Base-by-base conservation (phyloP, 257 asterid species). In the Primulina eburnea region DNA sequence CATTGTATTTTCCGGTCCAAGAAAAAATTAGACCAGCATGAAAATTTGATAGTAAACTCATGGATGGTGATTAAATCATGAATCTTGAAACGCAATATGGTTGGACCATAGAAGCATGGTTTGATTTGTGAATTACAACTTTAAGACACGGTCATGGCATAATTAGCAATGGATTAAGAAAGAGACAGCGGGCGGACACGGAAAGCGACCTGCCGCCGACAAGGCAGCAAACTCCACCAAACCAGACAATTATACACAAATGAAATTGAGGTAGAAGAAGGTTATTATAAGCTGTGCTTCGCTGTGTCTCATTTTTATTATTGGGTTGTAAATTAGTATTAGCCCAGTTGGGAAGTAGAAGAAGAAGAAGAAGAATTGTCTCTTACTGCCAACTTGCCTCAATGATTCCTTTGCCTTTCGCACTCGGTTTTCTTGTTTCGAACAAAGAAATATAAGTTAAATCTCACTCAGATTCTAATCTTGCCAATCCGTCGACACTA, bases 201-300 rank as follows among this genome's bases (percentile, higher is more conserved):
- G 88, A 86, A 84, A 84, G 82, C 63, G 88, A 76, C 84, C 81
- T 72, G 76, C 77, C 87, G 85, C 93, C 93, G 84, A 87, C 88
- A 82, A 67, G 83, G 85, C 89, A 83, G 68, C 61, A 67, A 68
- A 59, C 70, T 32, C 70, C 73, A 72, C 67, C 75, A 69, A 73
- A 55, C 74, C 79, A 70, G 37, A 33, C 8, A 5, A 33, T 28
- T 28, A 28, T 28, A 28, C 30, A 65, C 17, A 11, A 40, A 40
- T 8, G 52, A 40, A 40, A 40, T 40, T 10, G 52, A 40, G 52
- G 55, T 40, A 47, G 55, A 47, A 14, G 55, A 8, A 35, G 2
- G 43, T 8, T 6, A 35, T 35, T 35, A 35, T 35, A 40, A 11
- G 53, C 53, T 43, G 53, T 43, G n/a, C 53, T 43, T 43, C 53